These are phyloP conservation scores for Corynespora cassiicola DNA, from an alignment of 2,329 filamentous ascomycete genomes.

Conservation along the genomic window DNA sequence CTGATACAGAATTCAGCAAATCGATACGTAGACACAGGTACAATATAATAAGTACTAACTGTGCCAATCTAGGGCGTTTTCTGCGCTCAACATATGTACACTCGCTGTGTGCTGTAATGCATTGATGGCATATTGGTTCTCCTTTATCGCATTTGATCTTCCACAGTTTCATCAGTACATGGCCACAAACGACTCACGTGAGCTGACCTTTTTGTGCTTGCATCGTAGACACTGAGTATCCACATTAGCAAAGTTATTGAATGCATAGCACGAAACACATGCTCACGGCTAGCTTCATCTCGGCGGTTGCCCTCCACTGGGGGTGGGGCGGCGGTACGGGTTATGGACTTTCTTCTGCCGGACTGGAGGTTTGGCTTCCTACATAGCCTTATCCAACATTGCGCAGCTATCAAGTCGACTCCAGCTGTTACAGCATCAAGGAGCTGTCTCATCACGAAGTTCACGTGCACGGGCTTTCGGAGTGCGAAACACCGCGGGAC, in stretches of 20 bases:
- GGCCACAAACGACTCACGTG: not conserved
- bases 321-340: not conserved
- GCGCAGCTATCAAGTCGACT: too few relatives aligned
- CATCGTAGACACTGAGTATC: constrained; percentile 17
- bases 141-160: constrained; percentile 38
- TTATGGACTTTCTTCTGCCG: constrained; percentile 20
- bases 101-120: constrained; percentile 26
- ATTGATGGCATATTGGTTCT: constrained; percentile 32
- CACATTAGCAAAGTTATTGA: not conserved
- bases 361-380: too few relatives aligned
- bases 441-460: not conserved
- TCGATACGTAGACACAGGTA: not conserved
- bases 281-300: constrained; percentile 21
- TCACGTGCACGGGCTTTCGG: not conserved
- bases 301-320: too few relatives aligned
- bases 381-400: too few relatives aligned
- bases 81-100: constrained; percentile 37
- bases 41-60: constrained; percentile 13
- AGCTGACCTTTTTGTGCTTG: constrained; percentile 19
- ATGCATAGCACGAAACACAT: too few relatives aligned
- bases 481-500: constrained; percentile 1
- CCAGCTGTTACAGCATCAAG: too few relatives aligned
- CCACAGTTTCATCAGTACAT: constrained; percentile 2
- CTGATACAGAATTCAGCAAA: not conserved
- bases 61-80: constrained; percentile 28